Conservation (phyloP, 306 rosid genomes). For the Dryas drummondii region DNA sequence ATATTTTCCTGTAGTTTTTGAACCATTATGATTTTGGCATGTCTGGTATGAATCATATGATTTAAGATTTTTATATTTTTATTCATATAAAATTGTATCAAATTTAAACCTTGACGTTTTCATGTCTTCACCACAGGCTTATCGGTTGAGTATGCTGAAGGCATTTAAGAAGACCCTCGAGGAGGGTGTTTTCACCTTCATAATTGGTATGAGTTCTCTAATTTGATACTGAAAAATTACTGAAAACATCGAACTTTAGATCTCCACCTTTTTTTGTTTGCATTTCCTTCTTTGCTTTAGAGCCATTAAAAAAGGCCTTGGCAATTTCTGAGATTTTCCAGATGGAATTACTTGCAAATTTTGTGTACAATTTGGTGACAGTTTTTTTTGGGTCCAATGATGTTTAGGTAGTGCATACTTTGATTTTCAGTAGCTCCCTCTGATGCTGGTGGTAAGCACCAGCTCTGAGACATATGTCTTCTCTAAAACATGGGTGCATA, state of each 20-base stretch:
- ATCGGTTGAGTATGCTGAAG: conserved; percentile 93
- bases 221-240: conserved; percentile 13
- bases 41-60: not conserved
- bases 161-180: conserved; percentile 94
- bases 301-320: conserved; percentile 21
- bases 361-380: conserved; percentile 33
- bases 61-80: not conserved
- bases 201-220: conserved; percentile 75
- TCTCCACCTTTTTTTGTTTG: not conserved
- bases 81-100: not conserved
- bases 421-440: conserved; percentile 8
- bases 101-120: not conserved
- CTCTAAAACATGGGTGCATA: conserved; percentile 17
- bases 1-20: not conserved
- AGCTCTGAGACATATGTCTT: conserved; percentile 22
- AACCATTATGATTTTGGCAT: not conserved
- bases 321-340: conserved; percentile 25
- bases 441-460: conserved; percentile 7
- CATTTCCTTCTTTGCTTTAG: not conserved
- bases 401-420: conserved; percentile 14
- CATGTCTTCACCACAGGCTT: conserved; percentile 54
- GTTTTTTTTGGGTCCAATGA: conserved; percentile 25
- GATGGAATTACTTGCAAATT: conserved; percentile 39
- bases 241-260: not conserved
- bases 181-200: conserved; percentile 82